Evolutionary conservation across 2,329 filamentous ascomycete genomes (phyloP).

Genomic region (Cytospora schulzeri): DNA sequence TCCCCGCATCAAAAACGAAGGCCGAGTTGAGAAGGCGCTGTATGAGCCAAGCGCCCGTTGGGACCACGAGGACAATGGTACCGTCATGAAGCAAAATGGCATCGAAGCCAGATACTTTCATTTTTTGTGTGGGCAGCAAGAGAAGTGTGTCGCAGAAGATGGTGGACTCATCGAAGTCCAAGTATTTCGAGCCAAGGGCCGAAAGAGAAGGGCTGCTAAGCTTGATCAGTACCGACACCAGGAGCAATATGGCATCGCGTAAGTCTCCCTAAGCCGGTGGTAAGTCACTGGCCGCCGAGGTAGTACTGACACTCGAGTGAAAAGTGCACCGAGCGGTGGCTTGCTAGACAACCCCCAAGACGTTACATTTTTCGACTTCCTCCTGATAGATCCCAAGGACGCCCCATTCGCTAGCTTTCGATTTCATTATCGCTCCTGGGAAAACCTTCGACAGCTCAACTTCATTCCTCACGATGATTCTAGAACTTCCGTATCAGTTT

Average conservation of each 20-base stretch:
- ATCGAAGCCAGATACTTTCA: conserved; percentile 54
- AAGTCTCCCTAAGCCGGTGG: conserved; percentile 34
- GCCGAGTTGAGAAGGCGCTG: conserved; percentile 49
- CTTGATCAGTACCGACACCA: conserved; percentile 49
- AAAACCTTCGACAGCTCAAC: conserved; percentile 50
- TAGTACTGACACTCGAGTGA: neutral
- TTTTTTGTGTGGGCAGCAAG: conserved; percentile 45
- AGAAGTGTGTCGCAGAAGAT: conserved; percentile 49
- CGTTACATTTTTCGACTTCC: conserved; percentile 54
- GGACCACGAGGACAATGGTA: conserved; percentile 42
- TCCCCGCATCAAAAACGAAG: conserved; percentile 37
- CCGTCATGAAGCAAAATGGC: conserved; percentile 40
- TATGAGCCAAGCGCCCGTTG: conserved; percentile 51
- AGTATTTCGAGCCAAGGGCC: conserved; percentile 54
- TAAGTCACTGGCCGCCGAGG: neutral
- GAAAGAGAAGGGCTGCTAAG: conserved; percentile 45
- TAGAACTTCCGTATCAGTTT: conserved; percentile 8
- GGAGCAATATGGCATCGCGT: conserved; percentile 57
- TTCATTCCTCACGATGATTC: conserved; percentile 42
- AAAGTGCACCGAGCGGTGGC: conserved; percentile 55
- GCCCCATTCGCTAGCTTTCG: conserved; percentile 55
- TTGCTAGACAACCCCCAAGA: conserved; percentile 54
- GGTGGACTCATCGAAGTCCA: conserved; percentile 59
- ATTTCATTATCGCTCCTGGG: conserved; percentile 59
- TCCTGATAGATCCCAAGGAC: conserved; percentile 53